phyloP scores from a whole-genome alignment of 352 stramenopile genomes.

The Globisporangium apiculatum region DNA sequence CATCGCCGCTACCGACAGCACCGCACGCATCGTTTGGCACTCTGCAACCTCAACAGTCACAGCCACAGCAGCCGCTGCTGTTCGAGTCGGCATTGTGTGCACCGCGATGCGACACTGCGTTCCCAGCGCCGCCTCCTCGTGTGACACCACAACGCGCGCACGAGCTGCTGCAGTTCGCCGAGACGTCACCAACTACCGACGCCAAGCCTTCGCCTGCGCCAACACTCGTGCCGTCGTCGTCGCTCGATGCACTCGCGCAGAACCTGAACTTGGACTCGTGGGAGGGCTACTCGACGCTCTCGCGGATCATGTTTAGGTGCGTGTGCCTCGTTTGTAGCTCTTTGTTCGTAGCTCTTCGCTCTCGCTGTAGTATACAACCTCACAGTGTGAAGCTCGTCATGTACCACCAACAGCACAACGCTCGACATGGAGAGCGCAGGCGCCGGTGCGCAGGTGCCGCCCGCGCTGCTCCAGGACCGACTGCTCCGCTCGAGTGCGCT shows the following conservation, averaged over 20 bases:
- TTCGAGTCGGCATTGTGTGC: too few relatives aligned
- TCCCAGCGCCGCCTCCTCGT: too few relatives aligned
- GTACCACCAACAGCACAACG: slow-evolving; percentile 5
- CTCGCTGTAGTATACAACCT: too few relatives aligned
- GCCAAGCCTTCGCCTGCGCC: slow-evolving; percentile 2
- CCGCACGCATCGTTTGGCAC: neutral
- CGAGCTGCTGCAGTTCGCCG: slow-evolving; percentile 15
- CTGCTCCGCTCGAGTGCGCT: slow-evolving; percentile 1
- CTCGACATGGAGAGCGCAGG: slow-evolving; percentile 16
- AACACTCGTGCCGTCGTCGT: slow-evolving; percentile 11
- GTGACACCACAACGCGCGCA: slow-evolving; percentile 4
- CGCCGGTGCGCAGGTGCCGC: neutral
- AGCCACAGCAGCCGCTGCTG: neutral
- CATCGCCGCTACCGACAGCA: too few relatives aligned
- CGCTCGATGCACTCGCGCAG: slow-evolving; percentile 26
- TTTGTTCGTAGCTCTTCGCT: too few relatives aligned
- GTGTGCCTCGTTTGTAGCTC: neutral
- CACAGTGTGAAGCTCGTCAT: neutral
- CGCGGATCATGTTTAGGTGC: slow-evolving; percentile 67
- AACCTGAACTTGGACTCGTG: slow-evolving; percentile 46
- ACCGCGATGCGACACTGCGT: too few relatives aligned
- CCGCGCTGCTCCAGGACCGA: neutral
- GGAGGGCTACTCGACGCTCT: slow-evolving; percentile 71
- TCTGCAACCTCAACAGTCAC: neutral
- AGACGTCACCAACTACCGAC: slow-evolving; percentile 5